phyloP scores from a whole-genome alignment of 257 asterid genomes.

The Dorcoceras hygrometricum region DNA sequence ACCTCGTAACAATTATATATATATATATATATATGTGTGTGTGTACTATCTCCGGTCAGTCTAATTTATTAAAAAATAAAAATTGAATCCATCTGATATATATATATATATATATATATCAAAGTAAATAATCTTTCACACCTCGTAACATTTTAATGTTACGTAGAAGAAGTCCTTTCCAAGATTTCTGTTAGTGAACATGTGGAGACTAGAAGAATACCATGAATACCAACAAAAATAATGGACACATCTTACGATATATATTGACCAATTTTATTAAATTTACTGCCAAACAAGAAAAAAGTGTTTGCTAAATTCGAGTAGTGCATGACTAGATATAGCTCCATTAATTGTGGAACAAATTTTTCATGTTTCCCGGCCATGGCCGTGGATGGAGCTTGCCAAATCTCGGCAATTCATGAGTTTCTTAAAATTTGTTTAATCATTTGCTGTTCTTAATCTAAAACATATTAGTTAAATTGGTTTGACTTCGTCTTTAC shows the following conservation, averaged over 20 bases:
- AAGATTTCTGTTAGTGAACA: conserved; percentile 1
- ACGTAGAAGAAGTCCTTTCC: not conserved
- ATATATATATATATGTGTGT: too few relatives aligned
- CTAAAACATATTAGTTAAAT: not conserved
- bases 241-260: conserved; percentile 23
- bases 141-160: not conserved
- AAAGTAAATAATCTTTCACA: too few relatives aligned
- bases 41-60: too few relatives aligned
- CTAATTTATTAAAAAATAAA: too few relatives aligned
- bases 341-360: conserved; percentile 15
- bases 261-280: conserved; percentile 17
- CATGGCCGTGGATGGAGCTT: conserved; percentile 28
- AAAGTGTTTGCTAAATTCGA: conserved; percentile 5
- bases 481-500: too few relatives aligned
- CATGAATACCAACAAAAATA: conserved; percentile 11
- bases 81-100: too few relatives aligned
- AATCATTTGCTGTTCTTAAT: too few relatives aligned
- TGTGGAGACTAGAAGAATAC: conserved; percentile 17
- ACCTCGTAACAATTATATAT: too few relatives aligned
- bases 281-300: not conserved
- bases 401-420: conserved; percentile 28
- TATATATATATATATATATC: too few relatives aligned
- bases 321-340: too few relatives aligned
- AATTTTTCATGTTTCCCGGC: conserved; percentile 19
- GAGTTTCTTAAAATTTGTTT: not conserved